Conservation (phyloP, 148 eudicot species). For the Polygonum aviculare region DNA sequence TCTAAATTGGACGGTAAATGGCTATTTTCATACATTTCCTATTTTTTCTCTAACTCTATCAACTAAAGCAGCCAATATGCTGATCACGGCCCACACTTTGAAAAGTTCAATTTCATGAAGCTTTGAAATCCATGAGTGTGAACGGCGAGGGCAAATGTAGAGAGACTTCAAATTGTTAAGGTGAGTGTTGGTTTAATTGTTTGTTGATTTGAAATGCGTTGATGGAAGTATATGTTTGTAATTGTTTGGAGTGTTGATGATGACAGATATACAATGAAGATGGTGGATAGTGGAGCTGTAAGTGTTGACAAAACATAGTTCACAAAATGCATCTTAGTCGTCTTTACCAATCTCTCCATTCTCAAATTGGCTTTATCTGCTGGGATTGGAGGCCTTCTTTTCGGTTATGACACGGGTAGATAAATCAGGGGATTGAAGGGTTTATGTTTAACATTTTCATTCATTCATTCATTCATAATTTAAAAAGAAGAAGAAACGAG, state of each 20-base stretch:
- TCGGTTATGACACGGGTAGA: slow-evolving; percentile 71
- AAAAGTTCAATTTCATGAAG: no score
- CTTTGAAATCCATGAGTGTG: no score
- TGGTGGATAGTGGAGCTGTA: slow-evolving; percentile 44
- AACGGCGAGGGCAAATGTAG: no score
- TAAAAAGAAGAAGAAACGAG: no score
- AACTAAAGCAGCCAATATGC: no score
- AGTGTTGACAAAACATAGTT: slow-evolving; percentile 38
- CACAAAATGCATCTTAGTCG: slow-evolving; percentile 43
- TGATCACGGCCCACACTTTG: no score
- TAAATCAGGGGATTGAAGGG: no score
- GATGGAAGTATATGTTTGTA: background rate
- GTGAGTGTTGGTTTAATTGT: background rate
- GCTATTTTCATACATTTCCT: no score
- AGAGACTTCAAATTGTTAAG: background rate
- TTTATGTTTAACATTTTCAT: no score
- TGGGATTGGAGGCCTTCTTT: slow-evolving; percentile 66
- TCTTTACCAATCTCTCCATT: slow-evolving; percentile 46
- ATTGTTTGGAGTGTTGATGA: background rate
- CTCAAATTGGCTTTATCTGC: slow-evolving; percentile 73
- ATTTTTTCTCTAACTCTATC: no score
- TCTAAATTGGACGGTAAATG: no score
- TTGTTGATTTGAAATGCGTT: background rate
- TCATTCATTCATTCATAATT: no score
- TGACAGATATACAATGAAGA: background rate